Conservation (phyloP, 768 basidiomycete species). For the Suillus subalutaceus region DNA sequence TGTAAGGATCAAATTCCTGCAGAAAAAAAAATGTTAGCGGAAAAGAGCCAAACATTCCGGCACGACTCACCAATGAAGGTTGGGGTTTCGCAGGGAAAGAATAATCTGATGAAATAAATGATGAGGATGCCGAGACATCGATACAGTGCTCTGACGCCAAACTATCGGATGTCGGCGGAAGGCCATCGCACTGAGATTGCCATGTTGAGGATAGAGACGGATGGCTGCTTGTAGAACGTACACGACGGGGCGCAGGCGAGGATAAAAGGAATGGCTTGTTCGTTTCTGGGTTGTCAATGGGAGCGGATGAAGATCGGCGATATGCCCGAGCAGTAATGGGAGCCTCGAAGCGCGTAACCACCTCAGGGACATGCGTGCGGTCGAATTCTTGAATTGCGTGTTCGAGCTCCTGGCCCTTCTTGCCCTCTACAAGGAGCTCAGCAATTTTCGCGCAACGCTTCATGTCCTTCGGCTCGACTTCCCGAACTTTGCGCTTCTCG, state of each 20-base stretch:
- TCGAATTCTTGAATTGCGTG: slow-evolving; percentile 64
- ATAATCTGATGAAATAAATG: slow-evolving; percentile 35
- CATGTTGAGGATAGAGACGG: slow-evolving; percentile 16
- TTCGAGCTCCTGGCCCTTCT: slow-evolving; percentile 64
- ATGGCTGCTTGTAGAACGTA: slow-evolving; percentile 29
- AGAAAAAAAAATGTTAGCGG: slow-evolving; percentile 8
- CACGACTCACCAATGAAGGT: slow-evolving; percentile 50
- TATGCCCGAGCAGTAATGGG: slow-evolving; percentile 74
- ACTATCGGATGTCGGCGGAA: slow-evolving; percentile 9
- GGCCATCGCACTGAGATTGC: slow-evolving; percentile 11
- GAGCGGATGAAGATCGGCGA: slow-evolving; percentile 68
- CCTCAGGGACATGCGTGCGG: slow-evolving; percentile 52
- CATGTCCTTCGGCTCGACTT: slow-evolving; percentile 53
- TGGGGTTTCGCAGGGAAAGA: slow-evolving; percentile 42
- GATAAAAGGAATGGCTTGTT: slow-evolving; percentile 28
- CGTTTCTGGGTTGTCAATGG: slow-evolving; percentile 44
- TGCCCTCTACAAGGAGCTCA: slow-evolving; percentile 65
- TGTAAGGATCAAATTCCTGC: slow-evolving; percentile 34
- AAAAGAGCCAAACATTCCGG: slow-evolving; percentile 4
- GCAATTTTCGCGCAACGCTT: slow-evolving; percentile 70
- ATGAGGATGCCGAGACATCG: slow-evolving; percentile 35
- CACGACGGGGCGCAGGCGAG: slow-evolving; percentile 17
- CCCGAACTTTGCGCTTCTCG: slow-evolving; percentile 38
- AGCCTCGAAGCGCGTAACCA: slow-evolving; percentile 72
- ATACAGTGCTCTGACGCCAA: slow-evolving; percentile 28